Evolutionary conservation across 2,329 filamentous ascomycete genomes (phyloP).

Genomic region (Rutstroemia sydowiana): DNA sequence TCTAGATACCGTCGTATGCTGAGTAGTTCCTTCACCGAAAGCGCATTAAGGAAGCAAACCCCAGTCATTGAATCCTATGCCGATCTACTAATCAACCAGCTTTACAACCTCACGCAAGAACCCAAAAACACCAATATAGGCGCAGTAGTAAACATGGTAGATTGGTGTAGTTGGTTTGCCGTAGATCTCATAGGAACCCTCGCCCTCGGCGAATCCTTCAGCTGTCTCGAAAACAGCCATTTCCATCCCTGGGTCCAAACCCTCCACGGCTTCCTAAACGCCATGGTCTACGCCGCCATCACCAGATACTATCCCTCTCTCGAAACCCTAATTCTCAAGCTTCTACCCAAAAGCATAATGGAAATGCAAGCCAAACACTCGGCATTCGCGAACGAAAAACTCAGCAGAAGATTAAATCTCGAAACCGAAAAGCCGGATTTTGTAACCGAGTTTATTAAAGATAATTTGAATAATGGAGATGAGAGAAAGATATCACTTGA

Average conservation of each 20-base stretch:
- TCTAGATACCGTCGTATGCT: neutral
- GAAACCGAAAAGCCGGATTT: neutral
- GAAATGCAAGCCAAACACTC: neutral
- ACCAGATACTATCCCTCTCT: neutral
- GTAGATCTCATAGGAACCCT: slow-evolving; percentile 26
- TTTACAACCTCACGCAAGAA: neutral
- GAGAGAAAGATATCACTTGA: neutral
- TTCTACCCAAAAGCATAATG: neutral
- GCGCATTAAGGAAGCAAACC: neutral
- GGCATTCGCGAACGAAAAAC: neutral
- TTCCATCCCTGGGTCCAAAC: neutral
- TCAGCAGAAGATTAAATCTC: neutral
- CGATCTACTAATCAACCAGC: neutral
- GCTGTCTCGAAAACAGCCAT: neutral
- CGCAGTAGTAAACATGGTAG: neutral
- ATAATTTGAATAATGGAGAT: neutral
- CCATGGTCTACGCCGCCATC: neutral
- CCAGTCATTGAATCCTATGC: neutral
- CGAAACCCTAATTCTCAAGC: neutral
- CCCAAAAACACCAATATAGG: no score
- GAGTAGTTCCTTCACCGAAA: neutral
- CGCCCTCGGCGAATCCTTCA: slow-evolving; percentile 21
- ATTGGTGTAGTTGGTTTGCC: slow-evolving; percentile 21
- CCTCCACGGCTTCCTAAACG: neutral
- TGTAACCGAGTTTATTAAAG: neutral